Base-by-base conservation (phyloP, 495 filamentous ascomycete species). In the Halenospora varia region DNA sequence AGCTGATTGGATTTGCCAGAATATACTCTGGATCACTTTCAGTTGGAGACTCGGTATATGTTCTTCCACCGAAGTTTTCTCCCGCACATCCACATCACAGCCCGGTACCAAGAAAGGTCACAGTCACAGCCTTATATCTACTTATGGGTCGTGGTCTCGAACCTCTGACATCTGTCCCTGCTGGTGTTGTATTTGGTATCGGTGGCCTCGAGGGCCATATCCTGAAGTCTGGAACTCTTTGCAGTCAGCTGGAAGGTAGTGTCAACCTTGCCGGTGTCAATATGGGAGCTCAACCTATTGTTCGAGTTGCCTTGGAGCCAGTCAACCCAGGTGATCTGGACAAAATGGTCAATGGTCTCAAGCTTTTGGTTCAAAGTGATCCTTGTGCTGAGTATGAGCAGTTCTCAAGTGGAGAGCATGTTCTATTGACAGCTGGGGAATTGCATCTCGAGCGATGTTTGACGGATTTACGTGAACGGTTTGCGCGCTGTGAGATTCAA, bases 311-410 rank as follows among this genome's bases (percentile, higher is more conserved):
- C 1, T 76, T 99, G 3, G 95, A 97, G 66, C 94, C 94, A 0
- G 84, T 79, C 35, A 92, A 91, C 63, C 94, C 95, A 0, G 83
- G 81, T 29, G 90, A 99, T 65, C 74, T 99, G 39, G 82, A 89
- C 64, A 96, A 94, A 71, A 93, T 99, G 92, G 88, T 99, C 47
- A 78, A 79, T 10, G 94, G 94, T 0, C 78, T 97, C 51, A 82
- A 87, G 55, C 74, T 99, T 48, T 86, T 99, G 8, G 91, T 96
- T 55, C 90, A 96, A 67, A 94, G 90, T 66, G 94, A 99, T 66
- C 93, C 94, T 1, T 97, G 94, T 62, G 95, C 92, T 15, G 86
- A 91, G 67, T 99, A 99, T 64, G 92, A 97, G 65, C 88, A 95
- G 10, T 87, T 97, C 22, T 83, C 87, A 53, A 96, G 84, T 56